Evolutionary conservation across 2,329 filamentous ascomycete genomes (phyloP).

Genomic region (Penicillium sp.): DNA sequence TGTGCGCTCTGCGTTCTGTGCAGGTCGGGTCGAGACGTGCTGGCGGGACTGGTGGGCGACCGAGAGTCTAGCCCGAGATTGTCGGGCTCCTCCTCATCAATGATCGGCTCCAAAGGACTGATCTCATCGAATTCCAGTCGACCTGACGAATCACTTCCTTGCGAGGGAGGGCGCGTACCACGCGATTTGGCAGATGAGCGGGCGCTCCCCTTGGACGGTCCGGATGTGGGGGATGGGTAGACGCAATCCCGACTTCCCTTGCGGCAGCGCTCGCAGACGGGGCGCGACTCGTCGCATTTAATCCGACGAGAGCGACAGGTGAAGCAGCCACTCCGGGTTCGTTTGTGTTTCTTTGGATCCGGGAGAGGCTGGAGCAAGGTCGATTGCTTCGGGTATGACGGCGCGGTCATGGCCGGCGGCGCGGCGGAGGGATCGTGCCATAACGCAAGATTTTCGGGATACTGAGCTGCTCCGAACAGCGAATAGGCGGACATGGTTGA

Average conservation of each 20-base stretch:
- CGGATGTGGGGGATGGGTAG: constrained; percentile 67
- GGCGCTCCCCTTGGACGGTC: constrained; percentile 45
- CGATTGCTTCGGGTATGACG: constrained; percentile 28
- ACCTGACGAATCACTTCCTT: constrained; percentile 54
- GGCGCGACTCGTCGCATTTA: constrained; percentile 89
- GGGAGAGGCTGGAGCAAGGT: constrained; percentile 32
- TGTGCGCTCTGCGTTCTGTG: constrained; percentile 32
- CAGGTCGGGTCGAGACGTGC: constrained; percentile 21
- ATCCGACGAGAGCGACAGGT: constrained; percentile 88
- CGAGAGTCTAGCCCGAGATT: constrained; percentile 23
- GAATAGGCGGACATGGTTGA: constrained; percentile 33
- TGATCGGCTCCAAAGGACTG: constrained; percentile 41
- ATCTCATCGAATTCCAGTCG: constrained; percentile 45
- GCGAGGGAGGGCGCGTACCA: constrained; percentile 36
- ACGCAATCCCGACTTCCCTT: constrained; percentile 89
- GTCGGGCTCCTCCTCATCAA: constrained; percentile 45
- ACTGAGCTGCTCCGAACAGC: constrained; percentile 36
- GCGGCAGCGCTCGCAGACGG: constrained; percentile 84
- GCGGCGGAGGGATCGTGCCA: constrained; percentile 42
- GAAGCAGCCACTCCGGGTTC: constrained; percentile 90
- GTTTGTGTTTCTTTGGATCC: constrained; percentile 85
- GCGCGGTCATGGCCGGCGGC: constrained; percentile 19
- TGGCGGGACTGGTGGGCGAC: constrained; percentile 23
- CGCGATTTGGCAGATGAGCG: constrained; percentile 46
- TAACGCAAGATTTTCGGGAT: constrained; percentile 45